Conservation (phyloP, 176 grass and related monocot genomes). For the Bromus sterilis region DNA sequence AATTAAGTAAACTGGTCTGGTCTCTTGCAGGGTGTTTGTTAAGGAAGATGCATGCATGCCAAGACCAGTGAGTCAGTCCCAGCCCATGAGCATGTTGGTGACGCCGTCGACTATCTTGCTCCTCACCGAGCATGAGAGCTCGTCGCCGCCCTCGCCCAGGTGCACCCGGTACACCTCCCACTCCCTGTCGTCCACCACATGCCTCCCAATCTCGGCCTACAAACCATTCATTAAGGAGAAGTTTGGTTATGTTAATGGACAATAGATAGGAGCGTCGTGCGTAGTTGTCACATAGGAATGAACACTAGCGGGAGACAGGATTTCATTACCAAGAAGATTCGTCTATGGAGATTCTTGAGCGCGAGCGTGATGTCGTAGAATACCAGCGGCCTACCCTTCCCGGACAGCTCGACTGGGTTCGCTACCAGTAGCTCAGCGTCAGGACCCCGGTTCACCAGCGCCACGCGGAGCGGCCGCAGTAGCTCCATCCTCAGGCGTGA, state of each 20-base stretch:
- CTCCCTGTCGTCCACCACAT: conserved; percentile 48
- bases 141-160: conserved; percentile 49
- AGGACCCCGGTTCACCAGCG: conserved; percentile 54
- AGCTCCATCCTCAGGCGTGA: conserved; percentile 53
- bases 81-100: conserved; percentile 77
- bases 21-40: not conserved
- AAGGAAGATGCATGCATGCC: not conserved
- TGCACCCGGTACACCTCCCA: conserved; percentile 81
- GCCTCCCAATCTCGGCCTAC: conserved; percentile 78
- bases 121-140: conserved; percentile 17
- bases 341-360: conserved; percentile 60
- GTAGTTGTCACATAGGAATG: not conserved
- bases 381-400: conserved; percentile 68
- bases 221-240: not conserved
- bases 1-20: not conserved
- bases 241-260: not conserved
- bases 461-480: conserved; percentile 36
- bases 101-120: conserved; percentile 48
- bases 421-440: conserved; percentile 70
- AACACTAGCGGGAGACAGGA: not conserved
- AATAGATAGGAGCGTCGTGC: not conserved
- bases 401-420: conserved; percentile 68
- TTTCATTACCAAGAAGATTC: conserved; percentile 64
- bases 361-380: conserved; percentile 85
- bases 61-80: conserved; percentile 30